These are phyloP conservation scores for Boletus edulis DNA, from an alignment of 768 basidiomycete species.

Conservation along the genomic window DNA sequence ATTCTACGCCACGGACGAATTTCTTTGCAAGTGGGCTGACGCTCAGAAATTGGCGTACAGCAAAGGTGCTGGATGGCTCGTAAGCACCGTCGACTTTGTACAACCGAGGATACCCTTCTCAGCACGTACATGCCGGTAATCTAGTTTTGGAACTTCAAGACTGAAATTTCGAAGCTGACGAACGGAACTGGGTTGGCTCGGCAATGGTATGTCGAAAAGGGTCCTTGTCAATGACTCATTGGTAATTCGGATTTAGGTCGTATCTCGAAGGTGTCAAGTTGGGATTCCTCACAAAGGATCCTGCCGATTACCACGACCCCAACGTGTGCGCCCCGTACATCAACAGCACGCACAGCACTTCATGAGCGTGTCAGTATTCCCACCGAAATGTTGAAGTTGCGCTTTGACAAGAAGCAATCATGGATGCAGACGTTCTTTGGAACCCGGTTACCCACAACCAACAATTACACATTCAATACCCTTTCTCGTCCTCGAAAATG, in stretches of 20 bases:
- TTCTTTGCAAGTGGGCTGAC: conserved; percentile 69
- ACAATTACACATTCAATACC: background rate
- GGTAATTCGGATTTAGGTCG: conserved; percentile 44
- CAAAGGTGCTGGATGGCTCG: conserved; percentile 64
- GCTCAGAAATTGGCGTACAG: conserved; percentile 69
- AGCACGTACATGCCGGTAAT: background rate
- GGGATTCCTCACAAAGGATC: conserved; percentile 65
- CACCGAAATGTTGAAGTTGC: too few relatives aligned
- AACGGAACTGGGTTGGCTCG: conserved; percentile 50
- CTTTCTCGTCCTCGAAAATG: background rate
- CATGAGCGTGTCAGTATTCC: background rate
- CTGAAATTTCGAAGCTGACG: conserved; percentile 49
- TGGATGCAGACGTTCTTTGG: too few relatives aligned
- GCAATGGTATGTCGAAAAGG: conserved; percentile 51
- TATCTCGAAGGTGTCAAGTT: conserved; percentile 58
- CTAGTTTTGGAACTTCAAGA: conserved; percentile 74
- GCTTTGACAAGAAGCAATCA: too few relatives aligned
- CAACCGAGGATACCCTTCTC: background rate
- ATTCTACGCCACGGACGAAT: conserved; percentile 60
- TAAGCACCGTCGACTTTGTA: conserved; percentile 31
- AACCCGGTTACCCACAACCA: too few relatives aligned
- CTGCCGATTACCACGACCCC: conserved; percentile 51
- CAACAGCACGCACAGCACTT: conserved; percentile 11
- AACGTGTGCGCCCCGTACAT: conserved; percentile 61
- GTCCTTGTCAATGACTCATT: background rate